These are phyloP conservation scores for Cutaneotrichosporon sp. DNA, from an alignment of 1,284 basidiomycete genomes.

Conservation along the genomic window DNA sequence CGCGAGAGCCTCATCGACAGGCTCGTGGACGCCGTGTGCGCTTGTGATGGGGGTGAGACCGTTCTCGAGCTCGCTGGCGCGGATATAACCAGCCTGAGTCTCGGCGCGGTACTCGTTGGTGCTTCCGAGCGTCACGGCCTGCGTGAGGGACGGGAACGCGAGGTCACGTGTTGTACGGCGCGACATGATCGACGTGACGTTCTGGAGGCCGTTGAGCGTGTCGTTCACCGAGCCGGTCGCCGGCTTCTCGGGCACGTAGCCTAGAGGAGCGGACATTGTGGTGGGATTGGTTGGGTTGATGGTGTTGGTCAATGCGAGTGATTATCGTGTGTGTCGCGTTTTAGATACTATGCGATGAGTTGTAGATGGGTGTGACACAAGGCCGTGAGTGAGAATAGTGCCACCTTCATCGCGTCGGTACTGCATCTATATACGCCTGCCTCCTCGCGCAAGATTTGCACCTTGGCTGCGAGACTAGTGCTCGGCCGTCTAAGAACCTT, in stretches of 20 bases:
- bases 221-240: background rate
- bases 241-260: background rate
- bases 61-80: slow-evolving; percentile 30
- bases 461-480: background rate
- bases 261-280: background rate
- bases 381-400: slow-evolving; percentile 1
- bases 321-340: background rate
- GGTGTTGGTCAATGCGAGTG: background rate
- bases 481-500: slow-evolving; percentile 4
- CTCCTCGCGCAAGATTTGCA: background rate
- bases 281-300: background rate
- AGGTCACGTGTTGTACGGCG: slow-evolving; percentile 28
- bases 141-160: slow-evolving; percentile 37
- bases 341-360: background rate
- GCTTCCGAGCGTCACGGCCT: slow-evolving; percentile 26
- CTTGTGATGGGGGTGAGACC: slow-evolving; percentile 30
- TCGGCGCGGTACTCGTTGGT: slow-evolving; percentile 36
- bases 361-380: background rate
- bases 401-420: background rate
- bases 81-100: slow-evolving; percentile 33
- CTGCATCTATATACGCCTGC: background rate
- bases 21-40: slow-evolving; percentile 7
- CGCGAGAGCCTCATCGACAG: slow-evolving; percentile 5
- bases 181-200: slow-evolving; percentile 11
- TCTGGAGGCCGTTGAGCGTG: slow-evolving; percentile 12